Percentiles rank a stretch among this genome's conserved stretches.
Conservation (phyloP, 192 early-diverging fungal genomes). For the Backusella westeae region DNA sequence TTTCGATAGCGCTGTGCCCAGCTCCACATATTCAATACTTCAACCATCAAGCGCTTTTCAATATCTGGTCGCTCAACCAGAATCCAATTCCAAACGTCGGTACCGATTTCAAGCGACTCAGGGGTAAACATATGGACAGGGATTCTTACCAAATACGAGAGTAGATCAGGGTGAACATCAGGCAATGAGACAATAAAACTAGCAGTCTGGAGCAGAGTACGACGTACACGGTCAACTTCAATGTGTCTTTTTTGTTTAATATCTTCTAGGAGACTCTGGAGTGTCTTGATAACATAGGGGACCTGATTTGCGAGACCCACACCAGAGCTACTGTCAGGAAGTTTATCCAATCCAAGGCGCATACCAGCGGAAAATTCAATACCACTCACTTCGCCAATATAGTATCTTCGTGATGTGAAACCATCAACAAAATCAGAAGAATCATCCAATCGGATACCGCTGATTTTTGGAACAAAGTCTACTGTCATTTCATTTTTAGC, state of each 20-base stretch:
- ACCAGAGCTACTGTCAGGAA: conserved; percentile 9
- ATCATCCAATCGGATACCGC: conserved; percentile 43
- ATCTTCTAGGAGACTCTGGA: conserved; percentile 35
- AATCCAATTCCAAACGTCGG: conserved; percentile 88
- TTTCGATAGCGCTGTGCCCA: conserved; percentile 72
- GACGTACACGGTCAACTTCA: conserved; percentile 47
- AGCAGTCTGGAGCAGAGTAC: conserved; percentile 50
- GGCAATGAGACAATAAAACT: conserved; percentile 42
- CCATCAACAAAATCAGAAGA: conserved; percentile 53
- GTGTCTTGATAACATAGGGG: conserved; percentile 31
- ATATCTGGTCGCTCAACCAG: conserved; percentile 72
- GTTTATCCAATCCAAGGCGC: background rate
- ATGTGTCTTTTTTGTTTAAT: conserved; percentile 36
- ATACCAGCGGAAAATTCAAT: conserved; percentile 26
- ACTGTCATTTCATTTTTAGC: conserved; percentile 15
- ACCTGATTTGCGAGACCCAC: conserved; percentile 28
- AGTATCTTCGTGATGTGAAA: conserved; percentile 47
- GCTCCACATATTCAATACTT: conserved; percentile 82
- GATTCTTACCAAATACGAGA: conserved; percentile 82
- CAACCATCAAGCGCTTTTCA: conserved; percentile 76
- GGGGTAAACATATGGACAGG: conserved; percentile 80
- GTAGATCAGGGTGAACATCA: conserved; percentile 63
- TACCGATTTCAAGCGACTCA: conserved; percentile 72
- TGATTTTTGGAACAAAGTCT: conserved; percentile 34
- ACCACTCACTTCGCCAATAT: conserved; percentile 46